Percentiles rank a stretch among this genome's conserved stretches.
Evolutionary conservation across 768 basidiomycete species (phyloP).

Genomic region (Mycena capillaripes): DNA sequence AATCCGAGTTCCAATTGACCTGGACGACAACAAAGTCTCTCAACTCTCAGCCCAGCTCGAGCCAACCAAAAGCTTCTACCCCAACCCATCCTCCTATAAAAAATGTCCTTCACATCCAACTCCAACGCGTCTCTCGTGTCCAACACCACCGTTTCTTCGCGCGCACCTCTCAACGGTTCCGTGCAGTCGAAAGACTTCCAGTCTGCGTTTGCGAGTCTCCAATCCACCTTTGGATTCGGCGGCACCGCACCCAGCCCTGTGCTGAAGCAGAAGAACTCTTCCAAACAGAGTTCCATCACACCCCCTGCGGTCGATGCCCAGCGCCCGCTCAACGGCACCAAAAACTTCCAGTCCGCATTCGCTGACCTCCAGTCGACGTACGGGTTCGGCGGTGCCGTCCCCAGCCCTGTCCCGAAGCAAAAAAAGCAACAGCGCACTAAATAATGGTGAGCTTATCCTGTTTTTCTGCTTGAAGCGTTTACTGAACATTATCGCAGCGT

Average conservation of each 20-base stretch:
- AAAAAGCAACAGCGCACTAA: not conserved
- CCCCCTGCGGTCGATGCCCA: not conserved
- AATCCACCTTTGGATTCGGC: slow-evolving; percentile 30
- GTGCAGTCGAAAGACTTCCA: slow-evolving; percentile 23
- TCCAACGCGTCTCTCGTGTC: slow-evolving; percentile 28
- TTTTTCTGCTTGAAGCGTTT: too few relatives aligned
- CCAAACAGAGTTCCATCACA: not conserved
- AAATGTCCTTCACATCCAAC: slow-evolving; percentile 18
- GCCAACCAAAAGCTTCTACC: not conserved
- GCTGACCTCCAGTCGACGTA: slow-evolving; percentile 22
- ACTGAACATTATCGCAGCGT: too few relatives aligned
- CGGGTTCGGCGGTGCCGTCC: slow-evolving; percentile 12
- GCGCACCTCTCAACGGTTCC: slow-evolving; percentile 12
- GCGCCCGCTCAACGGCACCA: not conserved
- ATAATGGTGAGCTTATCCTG: too few relatives aligned
- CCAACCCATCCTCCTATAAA: not conserved
- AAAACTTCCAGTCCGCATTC: slow-evolving; percentile 18
- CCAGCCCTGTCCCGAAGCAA: slow-evolving; percentile 8
- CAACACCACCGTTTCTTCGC: slow-evolving; percentile 23
- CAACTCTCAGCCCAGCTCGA: slow-evolving; percentile 1
- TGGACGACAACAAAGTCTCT: not conserved
- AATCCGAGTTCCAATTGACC: not conserved
- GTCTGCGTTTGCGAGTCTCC: slow-evolving; percentile 28
- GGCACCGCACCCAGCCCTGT: slow-evolving; percentile 14
- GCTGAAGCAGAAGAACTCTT: not conserved